A percentile compares a stretch with the other conserved stretches of the same genome.
Conservation (phyloP, 2,329 filamentous ascomycete species). For the Botrytis tulipae region DNA sequence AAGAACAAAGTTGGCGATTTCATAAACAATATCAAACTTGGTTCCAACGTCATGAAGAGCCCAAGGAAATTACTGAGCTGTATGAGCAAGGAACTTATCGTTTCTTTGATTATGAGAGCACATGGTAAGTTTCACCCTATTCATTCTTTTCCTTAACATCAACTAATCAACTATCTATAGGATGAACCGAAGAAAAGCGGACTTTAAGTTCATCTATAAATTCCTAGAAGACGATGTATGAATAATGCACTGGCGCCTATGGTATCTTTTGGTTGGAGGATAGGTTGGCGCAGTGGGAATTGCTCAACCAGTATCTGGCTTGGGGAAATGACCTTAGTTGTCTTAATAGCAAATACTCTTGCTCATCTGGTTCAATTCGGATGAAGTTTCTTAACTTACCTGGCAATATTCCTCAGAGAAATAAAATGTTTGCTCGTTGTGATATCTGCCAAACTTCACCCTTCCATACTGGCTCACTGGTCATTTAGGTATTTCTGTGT, state of each 20-base stretch:
- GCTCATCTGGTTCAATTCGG: conserved; percentile 28
- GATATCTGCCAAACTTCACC: background rate
- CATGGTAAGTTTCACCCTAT: conserved; percentile 62
- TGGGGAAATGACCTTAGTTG: conserved; percentile 29
- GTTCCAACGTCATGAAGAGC: conserved; percentile 98
- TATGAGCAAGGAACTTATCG: conserved; percentile 98
- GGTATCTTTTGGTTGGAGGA: conserved; percentile 71
- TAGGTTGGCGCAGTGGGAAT: conserved; percentile 57
- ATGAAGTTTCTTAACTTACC: conserved; percentile 22
- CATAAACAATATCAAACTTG: conserved; percentile 99
- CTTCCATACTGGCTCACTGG: background rate
- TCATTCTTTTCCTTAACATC: background rate
- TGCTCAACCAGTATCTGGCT: conserved; percentile 65
- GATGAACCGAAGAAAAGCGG: conserved; percentile 98
- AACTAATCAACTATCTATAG: conserved; percentile 46
- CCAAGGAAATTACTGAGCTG: conserved; percentile 97
- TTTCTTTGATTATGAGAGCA: conserved; percentile 99
- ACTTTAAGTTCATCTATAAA: conserved; percentile 98
- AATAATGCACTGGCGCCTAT: conserved; percentile 58
- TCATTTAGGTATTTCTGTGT: background rate
- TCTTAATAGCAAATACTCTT: conserved; percentile 35
- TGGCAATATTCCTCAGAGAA: background rate
- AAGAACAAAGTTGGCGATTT: conserved; percentile 97
- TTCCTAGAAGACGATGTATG: conserved; percentile 91
- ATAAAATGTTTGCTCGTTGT: conserved; percentile 12